Percentiles rank a stretch among this genome's conserved stretches.
Evolutionary conservation across 768 basidiomycete genomes (phyloP).

Genomic region (Termitomyces sp.): DNA sequence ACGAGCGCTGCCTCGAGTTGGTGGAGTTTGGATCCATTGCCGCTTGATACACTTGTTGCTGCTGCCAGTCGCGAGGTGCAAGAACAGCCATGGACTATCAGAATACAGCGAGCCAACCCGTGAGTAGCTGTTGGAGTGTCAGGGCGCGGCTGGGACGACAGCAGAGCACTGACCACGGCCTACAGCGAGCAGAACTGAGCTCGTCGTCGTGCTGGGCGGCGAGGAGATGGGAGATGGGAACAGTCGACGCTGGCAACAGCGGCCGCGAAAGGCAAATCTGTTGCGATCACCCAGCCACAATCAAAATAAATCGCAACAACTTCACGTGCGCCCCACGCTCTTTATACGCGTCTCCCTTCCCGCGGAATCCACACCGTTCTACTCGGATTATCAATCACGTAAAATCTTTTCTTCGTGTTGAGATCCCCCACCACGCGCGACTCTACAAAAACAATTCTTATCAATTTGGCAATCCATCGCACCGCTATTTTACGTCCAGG

Average conservation of each 20-base stretch:
- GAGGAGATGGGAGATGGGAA: slow-evolving; percentile 16
- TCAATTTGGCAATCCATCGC: not conserved
- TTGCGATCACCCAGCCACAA: slow-evolving; percentile 34
- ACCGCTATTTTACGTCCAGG: not conserved
- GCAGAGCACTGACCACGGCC: slow-evolving; percentile 13
- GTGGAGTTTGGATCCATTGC: slow-evolving; percentile 51
- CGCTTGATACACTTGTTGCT: slow-evolving; percentile 39
- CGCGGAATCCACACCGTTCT: slow-evolving; percentile 10
- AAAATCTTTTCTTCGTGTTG: slow-evolving; percentile 4
- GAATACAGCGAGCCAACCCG: slow-evolving; percentile 16
- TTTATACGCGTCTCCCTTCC: not conserved
- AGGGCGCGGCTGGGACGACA: not conserved
- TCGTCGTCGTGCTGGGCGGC: slow-evolving; percentile 11
- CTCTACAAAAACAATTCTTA: not conserved
- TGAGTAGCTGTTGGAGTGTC: slow-evolving; percentile 10
- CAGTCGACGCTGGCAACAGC: slow-evolving; percentile 27
- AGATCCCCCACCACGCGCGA: slow-evolving; percentile 8
- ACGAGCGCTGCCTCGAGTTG: slow-evolving; percentile 55
- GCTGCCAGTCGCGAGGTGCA: slow-evolving; percentile 71
- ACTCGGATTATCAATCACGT: slow-evolving; percentile 10
- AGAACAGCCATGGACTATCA: slow-evolving; percentile 72
- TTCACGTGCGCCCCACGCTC: slow-evolving; percentile 14
- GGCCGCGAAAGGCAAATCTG: slow-evolving; percentile 27
- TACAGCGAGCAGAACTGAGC: slow-evolving; percentile 1
- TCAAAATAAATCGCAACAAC: slow-evolving; percentile 28